Evolutionary conservation across 345 rosid genomes (phyloP), one percentile per base, ranked within the genome.

Genomic region (Heritiera littoralis): DNA sequence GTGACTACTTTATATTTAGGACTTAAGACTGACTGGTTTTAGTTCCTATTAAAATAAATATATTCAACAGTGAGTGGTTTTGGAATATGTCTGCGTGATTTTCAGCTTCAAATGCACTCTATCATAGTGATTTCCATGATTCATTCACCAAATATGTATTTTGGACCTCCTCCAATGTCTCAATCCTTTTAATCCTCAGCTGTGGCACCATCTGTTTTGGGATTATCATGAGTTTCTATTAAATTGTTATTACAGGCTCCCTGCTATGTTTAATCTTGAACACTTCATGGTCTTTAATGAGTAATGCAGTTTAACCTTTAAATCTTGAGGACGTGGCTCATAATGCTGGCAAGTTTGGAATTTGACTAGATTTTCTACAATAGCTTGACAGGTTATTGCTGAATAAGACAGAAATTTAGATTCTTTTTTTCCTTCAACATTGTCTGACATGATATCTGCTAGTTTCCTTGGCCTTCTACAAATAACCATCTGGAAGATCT

Each of bases 221-320:
- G 52, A 43, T 67, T 43, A n/a, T n/a, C 11, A 1, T 43, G 35
- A 45, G 52, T 20, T 67, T n/a, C 17, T 15, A 1, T 41, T 9
- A 14, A 43, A 45, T 67, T 48, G 72, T 43, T 46, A 7, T 68
- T 20, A 20, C 38, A 1, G 38, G 20, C 73, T 68, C 35, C 55
- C 52, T 45, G 15, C 55, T 68, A 10, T 7, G 0, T 46, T 20
- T 45, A 68, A 68, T 9, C 54, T 68, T n/a, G 43, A 51, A 71
- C 2, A 30, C 7, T 13, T 51, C 20, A 15, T 51, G 43, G 60
- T 30, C 43, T 30, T 63, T 51, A 15, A 51, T 30, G 40, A 51
- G 43, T 14, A 71, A 71, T 51, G 56, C 60, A 49, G 7, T 71
- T 67, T 51, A n/a, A 71, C 28, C 40, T 51, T 71, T 20, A 35